Conservation (phyloP, 2,329 filamentous ascomycete species). For the Xylaria sp. region DNA sequence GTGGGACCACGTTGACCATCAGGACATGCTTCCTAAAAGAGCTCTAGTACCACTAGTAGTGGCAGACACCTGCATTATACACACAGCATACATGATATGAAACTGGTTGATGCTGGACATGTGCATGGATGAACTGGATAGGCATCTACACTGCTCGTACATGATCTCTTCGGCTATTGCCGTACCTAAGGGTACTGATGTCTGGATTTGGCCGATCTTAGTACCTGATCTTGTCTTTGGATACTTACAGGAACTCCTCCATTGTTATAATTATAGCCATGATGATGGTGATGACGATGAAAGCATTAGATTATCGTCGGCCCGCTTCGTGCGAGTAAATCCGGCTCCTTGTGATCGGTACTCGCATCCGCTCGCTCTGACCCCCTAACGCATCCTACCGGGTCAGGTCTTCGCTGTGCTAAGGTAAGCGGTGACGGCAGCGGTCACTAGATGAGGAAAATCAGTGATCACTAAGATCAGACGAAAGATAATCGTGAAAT, state of each 20-base stretch:
- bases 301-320: slow-evolving; percentile 29
- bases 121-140: slow-evolving; percentile 6
- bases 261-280: slow-evolving; percentile 13
- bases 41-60: slow-evolving; percentile 3
- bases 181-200: not conserved
- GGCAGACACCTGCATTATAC: slow-evolving; percentile 3
- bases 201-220: not conserved
- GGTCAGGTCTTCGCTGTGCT: not conserved
- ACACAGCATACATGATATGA: slow-evolving; percentile 10
- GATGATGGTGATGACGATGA: not conserved
- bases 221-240: slow-evolving; percentile 1
- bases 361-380: slow-evolving; percentile 9
- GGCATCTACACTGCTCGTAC: not conserved
- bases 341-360: slow-evolving; percentile 18
- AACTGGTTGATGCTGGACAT: slow-evolving; percentile 22
- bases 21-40: slow-evolving; percentile 29
- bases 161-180: not conserved
- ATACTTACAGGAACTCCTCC: not conserved
- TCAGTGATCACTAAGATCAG: not conserved
- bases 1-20: slow-evolving; percentile 13
- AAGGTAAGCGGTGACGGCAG: not conserved
- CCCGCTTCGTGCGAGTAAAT: slow-evolving; percentile 29
- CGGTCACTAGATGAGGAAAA: not conserved
- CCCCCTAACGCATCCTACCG: not conserved
- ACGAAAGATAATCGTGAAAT: not conserved